Base-by-base conservation (phyloP, 768 basidiomycete species). In the Ephemerocybe angulata region DNA sequence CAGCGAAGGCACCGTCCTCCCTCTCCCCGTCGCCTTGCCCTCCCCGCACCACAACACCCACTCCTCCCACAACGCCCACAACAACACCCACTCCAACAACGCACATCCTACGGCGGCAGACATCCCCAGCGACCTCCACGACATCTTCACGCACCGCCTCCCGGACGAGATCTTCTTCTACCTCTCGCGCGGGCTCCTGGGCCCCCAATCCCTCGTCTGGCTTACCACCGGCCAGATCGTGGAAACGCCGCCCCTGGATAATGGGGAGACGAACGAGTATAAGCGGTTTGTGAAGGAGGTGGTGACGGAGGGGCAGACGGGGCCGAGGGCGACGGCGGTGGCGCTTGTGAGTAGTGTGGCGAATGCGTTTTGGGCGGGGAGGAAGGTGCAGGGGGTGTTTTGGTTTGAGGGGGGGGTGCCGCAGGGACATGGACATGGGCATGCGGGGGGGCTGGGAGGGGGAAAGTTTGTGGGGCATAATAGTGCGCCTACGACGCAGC, bases 131-230 rank as follows among this genome's bases (percentile, higher is more conserved):
- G 96, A 98, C 70, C 74, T 99, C 35, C 90, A 96, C 66, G 93
- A 97, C 51, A 90, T 98, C 57, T 98, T 98, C 74, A 95, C 93
- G 10, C 76, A 91, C 70, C 87, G 93, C 42, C 79, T 99, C 24
- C 96, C 96, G 1, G 97, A 98, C 68, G 94, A 98, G 67, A 80
- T 98, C 55, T 98, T 95, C 74, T 98, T 87, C 70, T 97, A 98
- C 69, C 82, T 98, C 60, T 97, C 93, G 35, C 87, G 93, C 17
- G 96, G 97, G 4, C 80, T 98, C 13, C 68, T 98, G 50, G 85
- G 86, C 8, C 92, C 96, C 0, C 90, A 93, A 62, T 86, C 93
- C 10, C 81, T 98, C 22, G 88, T 94, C n/a, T 97, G 96, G 90
- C 83, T 99, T 55, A 93, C 92, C 15, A 85, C 81, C 24, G 93